phyloP scores from a whole-genome alignment of 2,329 filamentous ascomycete genomes.

The Penicillium sp. region DNA sequence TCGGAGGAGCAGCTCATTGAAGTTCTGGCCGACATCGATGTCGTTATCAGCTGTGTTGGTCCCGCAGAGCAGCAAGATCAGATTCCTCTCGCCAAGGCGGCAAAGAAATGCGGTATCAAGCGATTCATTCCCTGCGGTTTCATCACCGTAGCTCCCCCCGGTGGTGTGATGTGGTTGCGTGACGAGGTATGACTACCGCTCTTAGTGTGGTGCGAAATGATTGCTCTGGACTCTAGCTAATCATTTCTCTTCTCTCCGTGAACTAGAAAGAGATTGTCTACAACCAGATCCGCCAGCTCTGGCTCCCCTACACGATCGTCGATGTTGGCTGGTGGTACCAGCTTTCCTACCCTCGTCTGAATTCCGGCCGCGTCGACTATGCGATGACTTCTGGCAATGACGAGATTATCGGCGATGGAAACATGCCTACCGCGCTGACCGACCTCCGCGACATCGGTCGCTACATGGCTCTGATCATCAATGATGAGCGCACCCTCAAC shows the following conservation, averaged over 20 bases:
- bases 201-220: slow-evolving; percentile 1
- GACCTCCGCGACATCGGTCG: slow-evolving; percentile 58
- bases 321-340: slow-evolving; percentile 66
- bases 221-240: slow-evolving; percentile 9
- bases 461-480: slow-evolving; percentile 57
- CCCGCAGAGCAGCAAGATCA: slow-evolving; percentile 46
- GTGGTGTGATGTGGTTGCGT: slow-evolving; percentile 49
- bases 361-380: slow-evolving; percentile 53
- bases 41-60: slow-evolving; percentile 51
- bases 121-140: slow-evolving; percentile 59
- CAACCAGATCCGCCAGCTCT: slow-evolving; percentile 53
- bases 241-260: neutral
- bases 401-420: slow-evolving; percentile 53
- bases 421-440: slow-evolving; percentile 49
- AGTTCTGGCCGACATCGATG: slow-evolving; percentile 49
- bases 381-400: slow-evolving; percentile 41
- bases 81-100: slow-evolving; percentile 53
- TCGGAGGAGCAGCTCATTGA: slow-evolving; percentile 48
- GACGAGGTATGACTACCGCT: slow-evolving; percentile 39
- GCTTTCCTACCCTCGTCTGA: slow-evolving; percentile 49
- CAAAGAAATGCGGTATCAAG: slow-evolving; percentile 54
- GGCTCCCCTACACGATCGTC: slow-evolving; percentile 60
- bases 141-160: slow-evolving; percentile 51
- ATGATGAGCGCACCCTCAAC: slow-evolving; percentile 59
- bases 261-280: slow-evolving; percentile 56